A percentile compares a stretch with the other conserved stretches of the same genome.
Evolutionary conservation across 2,329 filamentous ascomycete species (phyloP).

Genomic region (Neonectria ditissima): DNA sequence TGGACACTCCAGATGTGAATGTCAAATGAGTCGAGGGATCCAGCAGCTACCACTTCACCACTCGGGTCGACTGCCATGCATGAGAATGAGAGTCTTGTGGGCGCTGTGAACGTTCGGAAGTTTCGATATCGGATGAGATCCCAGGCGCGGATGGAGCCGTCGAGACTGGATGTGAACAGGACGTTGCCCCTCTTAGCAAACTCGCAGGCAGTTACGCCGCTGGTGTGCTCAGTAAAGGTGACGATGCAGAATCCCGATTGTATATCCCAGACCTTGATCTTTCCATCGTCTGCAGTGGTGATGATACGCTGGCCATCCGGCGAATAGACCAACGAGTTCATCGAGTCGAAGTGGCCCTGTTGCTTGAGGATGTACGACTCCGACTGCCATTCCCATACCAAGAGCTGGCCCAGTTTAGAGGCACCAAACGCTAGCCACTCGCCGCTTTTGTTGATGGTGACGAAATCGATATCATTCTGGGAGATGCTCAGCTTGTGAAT

Average conservation of each 20-base stretch:
- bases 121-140: conserved; percentile 96
- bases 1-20: conserved; percentile 99
- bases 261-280: conserved; percentile 98
- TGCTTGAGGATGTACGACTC: conserved; percentile 99
- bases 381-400: conserved; percentile 99
- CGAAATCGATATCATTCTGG: conserved; percentile 94
- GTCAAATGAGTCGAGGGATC: conserved; percentile 95
- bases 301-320: conserved; percentile 94
- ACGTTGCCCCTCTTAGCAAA: conserved; percentile 97
- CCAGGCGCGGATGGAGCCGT: conserved; percentile 95
- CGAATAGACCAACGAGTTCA: conserved; percentile 93
- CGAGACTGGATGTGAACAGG: conserved; percentile 92
- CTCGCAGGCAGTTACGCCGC: conserved; percentile 92
- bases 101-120: conserved; percentile 96
- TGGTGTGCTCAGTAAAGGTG: conserved; percentile 96
- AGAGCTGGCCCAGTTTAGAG: conserved; percentile 92
- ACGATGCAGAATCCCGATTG: conserved; percentile 97
- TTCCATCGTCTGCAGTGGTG: conserved; percentile 94
- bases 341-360: conserved; percentile 95
- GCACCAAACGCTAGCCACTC: conserved; percentile 98
- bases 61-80: conserved; percentile 97
- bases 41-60: conserved; percentile 94
- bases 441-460: conserved; percentile 92
- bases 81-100: conserved; percentile 90
- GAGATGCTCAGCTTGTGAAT: conserved; percentile 95